Conservation (phyloP, 148 eudicot species). For the Vaccinium macrocarpon region DNA sequence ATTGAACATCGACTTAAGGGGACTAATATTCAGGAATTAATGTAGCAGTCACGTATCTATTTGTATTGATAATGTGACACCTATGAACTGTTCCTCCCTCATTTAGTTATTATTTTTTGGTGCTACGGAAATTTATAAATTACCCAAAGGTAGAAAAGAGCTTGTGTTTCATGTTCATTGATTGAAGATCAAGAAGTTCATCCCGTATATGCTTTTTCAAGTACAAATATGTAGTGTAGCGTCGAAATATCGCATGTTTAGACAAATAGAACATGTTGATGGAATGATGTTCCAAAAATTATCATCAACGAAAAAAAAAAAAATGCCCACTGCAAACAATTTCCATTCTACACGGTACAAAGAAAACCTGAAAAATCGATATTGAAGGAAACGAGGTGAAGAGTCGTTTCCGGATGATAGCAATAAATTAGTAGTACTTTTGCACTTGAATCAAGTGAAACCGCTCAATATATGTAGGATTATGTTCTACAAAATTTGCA, state of each 20-base stretch:
- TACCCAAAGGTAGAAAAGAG: neutral
- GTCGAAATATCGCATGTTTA: neutral
- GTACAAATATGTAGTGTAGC: neutral
- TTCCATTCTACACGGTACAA: neutral
- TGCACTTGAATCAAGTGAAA: neutral
- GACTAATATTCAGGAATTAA: too few species aligned
- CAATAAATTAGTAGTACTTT: neutral
- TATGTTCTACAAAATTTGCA: conserved; percentile 20
- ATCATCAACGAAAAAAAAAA: neutral
- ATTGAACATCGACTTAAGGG: too few species aligned
- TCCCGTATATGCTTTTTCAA: neutral
- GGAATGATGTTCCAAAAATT: neutral
- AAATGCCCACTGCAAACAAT: neutral
- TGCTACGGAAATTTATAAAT: too few species aligned
- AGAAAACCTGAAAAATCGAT: neutral
- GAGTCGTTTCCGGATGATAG: neutral
- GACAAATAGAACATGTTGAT: neutral
- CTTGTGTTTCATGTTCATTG: neutral
- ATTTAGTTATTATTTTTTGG: too few species aligned
- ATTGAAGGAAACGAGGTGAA: neutral
- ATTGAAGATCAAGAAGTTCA: neutral
- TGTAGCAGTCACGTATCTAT: too few species aligned
- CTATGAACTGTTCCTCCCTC: too few species aligned
- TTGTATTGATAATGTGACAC: too few species aligned
- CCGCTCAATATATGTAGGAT: neutral